Percentiles rank a stretch among this genome's conserved stretches.
These are phyloP conservation scores for Pyricularia grisea DNA, from an alignment of 2,329 filamentous ascomycete species.

Conservation along the genomic window DNA sequence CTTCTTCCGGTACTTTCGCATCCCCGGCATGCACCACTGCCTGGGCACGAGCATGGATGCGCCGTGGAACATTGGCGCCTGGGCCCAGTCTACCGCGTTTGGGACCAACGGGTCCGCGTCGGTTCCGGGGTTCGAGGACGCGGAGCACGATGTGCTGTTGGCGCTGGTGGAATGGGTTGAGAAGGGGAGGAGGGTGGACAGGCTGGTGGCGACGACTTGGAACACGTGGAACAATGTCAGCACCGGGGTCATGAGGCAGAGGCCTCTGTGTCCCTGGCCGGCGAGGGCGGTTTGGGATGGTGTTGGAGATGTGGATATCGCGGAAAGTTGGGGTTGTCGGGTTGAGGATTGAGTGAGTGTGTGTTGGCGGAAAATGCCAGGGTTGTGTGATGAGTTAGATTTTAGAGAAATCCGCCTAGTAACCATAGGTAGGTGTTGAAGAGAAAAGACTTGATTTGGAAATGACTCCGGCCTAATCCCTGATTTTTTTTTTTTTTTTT, in stretches of 20 bases:
- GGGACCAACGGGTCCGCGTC: constrained; percentile 23
- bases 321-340: constrained; percentile 1
- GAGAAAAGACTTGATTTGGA: neutral
- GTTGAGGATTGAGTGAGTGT: neutral
- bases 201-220: constrained; percentile 5
- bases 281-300: neutral
- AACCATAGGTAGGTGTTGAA: no score
- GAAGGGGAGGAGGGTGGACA: neutral
- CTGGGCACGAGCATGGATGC: constrained; percentile 16
- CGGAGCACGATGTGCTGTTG: constrained; percentile 2
- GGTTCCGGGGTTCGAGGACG: constrained; percentile 2
- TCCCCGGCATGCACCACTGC: constrained; percentile 44
- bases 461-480: neutral
- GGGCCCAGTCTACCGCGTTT: constrained; percentile 31
- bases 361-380: neutral
- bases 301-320: neutral
- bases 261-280: constrained; percentile 1
- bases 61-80: constrained; percentile 24
- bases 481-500: neutral
- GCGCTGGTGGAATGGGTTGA: constrained; percentile 5
- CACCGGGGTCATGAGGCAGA: constrained; percentile 2
- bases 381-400: neutral
- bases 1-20: constrained; percentile 39
- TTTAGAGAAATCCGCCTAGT: neutral
- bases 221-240: neutral